These are phyloP conservation scores for Phymatotrichopsis omnivora DNA, from an alignment of 2,329 filamentous ascomycete genomes.

Conservation along the genomic window DNA sequence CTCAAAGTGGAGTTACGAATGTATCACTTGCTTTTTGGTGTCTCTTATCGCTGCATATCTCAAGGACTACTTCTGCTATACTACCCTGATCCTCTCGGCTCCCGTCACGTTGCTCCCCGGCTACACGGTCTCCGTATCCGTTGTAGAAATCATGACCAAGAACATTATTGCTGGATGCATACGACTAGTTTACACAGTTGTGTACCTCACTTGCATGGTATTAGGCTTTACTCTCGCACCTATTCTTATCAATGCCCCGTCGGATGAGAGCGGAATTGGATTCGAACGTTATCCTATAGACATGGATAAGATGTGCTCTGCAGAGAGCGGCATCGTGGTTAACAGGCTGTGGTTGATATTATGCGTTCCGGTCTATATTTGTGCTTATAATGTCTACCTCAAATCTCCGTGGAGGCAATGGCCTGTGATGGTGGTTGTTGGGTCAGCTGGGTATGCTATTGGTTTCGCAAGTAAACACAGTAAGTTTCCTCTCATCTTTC, in stretches of 20 bases:
- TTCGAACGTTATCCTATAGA: slow-evolving; percentile 7
- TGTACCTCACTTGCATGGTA: slow-evolving; percentile 15
- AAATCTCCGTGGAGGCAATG: slow-evolving; percentile 16
- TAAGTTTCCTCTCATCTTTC: not conserved
- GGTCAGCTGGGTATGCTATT: slow-evolving; percentile 9
- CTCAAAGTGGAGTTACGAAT: slow-evolving; percentile 12
- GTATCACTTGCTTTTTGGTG: slow-evolving; percentile 13
- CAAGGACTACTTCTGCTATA: slow-evolving; percentile 13
- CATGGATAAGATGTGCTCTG: slow-evolving; percentile 2
- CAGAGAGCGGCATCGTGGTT: slow-evolving; percentile 5
- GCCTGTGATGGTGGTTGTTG: slow-evolving; percentile 10
- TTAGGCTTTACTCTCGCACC: slow-evolving; percentile 14
- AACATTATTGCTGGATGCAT: slow-evolving; percentile 16
- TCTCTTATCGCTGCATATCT: slow-evolving; percentile 5
- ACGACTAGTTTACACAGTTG: slow-evolving; percentile 10
- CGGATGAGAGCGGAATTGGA: slow-evolving; percentile 2
- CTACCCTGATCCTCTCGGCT: slow-evolving; percentile 12
- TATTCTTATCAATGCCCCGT: slow-evolving; percentile 13
- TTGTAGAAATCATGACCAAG: slow-evolving; percentile 20
- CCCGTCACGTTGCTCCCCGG: slow-evolving; percentile 11
- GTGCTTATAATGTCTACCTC: slow-evolving; percentile 15
- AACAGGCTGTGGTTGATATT: slow-evolving; percentile 17
- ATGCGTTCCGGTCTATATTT: slow-evolving; percentile 17
- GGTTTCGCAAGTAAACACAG: slow-evolving; percentile 11
- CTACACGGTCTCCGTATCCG: slow-evolving; percentile 13